These are phyloP conservation scores for Schizopora paradoxa DNA, from an alignment of 1,284 basidiomycete genomes.

Conservation along the genomic window DNA sequence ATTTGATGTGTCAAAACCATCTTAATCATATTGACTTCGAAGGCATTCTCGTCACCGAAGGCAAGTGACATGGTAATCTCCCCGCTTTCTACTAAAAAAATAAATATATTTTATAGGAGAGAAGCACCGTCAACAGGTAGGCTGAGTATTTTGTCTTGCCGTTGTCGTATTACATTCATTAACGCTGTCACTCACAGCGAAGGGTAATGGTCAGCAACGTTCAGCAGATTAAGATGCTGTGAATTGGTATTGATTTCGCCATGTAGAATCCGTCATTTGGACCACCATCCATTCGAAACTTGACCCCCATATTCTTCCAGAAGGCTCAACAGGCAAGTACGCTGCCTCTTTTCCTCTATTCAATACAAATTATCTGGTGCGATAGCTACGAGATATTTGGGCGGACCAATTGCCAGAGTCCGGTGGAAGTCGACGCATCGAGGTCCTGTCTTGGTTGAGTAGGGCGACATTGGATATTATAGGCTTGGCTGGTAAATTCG, in stretches of 20 bases:
- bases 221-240: neutral
- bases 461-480: conserved; percentile 45
- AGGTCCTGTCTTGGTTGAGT: conserved; percentile 37
- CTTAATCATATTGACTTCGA: neutral
- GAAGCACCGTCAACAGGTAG: conserved; percentile 15
- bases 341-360: neutral
- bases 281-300: conserved; percentile 15
- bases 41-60: conserved; percentile 17
- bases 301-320: conserved; percentile 20
- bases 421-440: conserved; percentile 18
- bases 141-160: neutral
- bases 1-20: neutral
- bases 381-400: conserved; percentile 16
- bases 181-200: conserved; percentile 7
- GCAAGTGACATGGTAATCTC: neutral
- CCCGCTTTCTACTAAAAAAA: neutral
- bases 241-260: neutral
- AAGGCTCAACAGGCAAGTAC: conserved; percentile 18
- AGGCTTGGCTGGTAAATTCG: conserved; percentile 35
- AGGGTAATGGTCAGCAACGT: conserved; percentile 10
- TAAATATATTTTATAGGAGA: conserved; percentile 6
- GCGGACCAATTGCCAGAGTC: conserved; percentile 3
- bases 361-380: too few relatives aligned
- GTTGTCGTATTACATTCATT: neutral
- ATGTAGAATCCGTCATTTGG: conserved; percentile 21